These are phyloP conservation scores for Alternaria sp. DNA, from an alignment of 2,329 filamentous ascomycete genomes.

Conservation along the genomic window DNA sequence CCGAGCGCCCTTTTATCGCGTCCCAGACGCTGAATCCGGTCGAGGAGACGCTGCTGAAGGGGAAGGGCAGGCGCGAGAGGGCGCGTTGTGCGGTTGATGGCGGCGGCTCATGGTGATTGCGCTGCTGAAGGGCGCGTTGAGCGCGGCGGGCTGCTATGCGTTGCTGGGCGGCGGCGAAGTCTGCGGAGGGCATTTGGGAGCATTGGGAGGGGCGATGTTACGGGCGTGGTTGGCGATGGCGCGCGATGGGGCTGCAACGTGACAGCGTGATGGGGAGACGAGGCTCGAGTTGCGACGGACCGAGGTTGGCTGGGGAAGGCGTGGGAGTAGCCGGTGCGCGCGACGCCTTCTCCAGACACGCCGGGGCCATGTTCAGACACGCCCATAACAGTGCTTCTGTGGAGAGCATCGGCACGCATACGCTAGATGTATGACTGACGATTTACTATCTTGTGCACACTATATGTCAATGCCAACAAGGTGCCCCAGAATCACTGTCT, in stretches of 20 bases:
- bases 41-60: constrained; percentile 65
- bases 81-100: constrained; percentile 50
- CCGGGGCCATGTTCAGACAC: background rate
- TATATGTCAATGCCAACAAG: background rate
- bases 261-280: constrained; percentile 30
- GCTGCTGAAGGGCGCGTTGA: constrained; percentile 72
- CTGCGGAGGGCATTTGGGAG: constrained; percentile 56
- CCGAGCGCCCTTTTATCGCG: constrained; percentile 73
- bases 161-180: constrained; percentile 88
- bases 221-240: constrained; percentile 1
- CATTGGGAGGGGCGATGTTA: constrained; percentile 20
- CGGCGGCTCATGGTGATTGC: constrained; percentile 54
- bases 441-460: too few relatives aligned
- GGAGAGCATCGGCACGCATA: too few relatives aligned
- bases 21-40: constrained; percentile 69
- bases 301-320: constrained; percentile 32
- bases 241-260: constrained; percentile 8
- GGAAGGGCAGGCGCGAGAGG: constrained; percentile 54
- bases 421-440: too few relatives aligned
- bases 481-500: background rate
- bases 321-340: constrained; percentile 4
- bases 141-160: constrained; percentile 82
- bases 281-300: constrained; percentile 21
- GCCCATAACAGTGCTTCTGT: background rate
- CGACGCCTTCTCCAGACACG: constrained; percentile 1